phyloP scores from a whole-genome alignment of 768 basidiomycete species.

The Candolleomyces eurysporus region DNA sequence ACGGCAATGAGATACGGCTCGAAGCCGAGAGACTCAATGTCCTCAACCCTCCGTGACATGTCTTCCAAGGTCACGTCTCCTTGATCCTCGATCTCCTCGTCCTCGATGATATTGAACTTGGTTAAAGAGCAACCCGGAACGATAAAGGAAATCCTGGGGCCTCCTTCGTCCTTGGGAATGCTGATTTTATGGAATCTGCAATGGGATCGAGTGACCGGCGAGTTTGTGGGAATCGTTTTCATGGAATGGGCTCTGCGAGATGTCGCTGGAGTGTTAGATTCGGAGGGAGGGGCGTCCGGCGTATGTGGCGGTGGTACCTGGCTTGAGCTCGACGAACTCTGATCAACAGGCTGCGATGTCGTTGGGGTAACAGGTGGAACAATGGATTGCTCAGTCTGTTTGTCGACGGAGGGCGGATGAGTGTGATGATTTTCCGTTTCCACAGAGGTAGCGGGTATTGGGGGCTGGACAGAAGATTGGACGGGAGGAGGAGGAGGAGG shows the following conservation, averaged over 20 bases:
- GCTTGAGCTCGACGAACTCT: background rate
- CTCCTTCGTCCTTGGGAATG: slow-evolving; percentile 52
- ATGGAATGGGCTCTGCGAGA: slow-evolving; percentile 13
- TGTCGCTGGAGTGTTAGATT: background rate
- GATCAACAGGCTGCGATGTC: background rate
- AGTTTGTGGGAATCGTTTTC: slow-evolving; percentile 22
- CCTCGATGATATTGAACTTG: slow-evolving; percentile 53
- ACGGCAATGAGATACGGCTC: slow-evolving; percentile 52
- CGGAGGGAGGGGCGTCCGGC: background rate
- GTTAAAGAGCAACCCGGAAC: slow-evolving; percentile 69
- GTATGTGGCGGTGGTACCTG: background rate
- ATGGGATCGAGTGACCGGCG: slow-evolving; percentile 64
- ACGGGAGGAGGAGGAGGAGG: slow-evolving; percentile 8
- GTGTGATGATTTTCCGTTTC: no score
- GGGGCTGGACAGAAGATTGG: slow-evolving; percentile 8
- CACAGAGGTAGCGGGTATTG: no score
- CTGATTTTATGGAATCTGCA: slow-evolving; percentile 72
- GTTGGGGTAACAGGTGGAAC: background rate
- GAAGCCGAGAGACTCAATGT: slow-evolving; percentile 51
- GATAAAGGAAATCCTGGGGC: slow-evolving; percentile 57
- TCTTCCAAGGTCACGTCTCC: slow-evolving; percentile 56
- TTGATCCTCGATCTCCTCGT: slow-evolving; percentile 60
- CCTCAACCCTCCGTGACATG: slow-evolving; percentile 40
- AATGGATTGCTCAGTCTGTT: background rate
- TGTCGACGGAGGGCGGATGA: no score